phyloP scores from a whole-genome alignment of 352 stramenopile genomes.

The Pythium periplocum region DNA sequence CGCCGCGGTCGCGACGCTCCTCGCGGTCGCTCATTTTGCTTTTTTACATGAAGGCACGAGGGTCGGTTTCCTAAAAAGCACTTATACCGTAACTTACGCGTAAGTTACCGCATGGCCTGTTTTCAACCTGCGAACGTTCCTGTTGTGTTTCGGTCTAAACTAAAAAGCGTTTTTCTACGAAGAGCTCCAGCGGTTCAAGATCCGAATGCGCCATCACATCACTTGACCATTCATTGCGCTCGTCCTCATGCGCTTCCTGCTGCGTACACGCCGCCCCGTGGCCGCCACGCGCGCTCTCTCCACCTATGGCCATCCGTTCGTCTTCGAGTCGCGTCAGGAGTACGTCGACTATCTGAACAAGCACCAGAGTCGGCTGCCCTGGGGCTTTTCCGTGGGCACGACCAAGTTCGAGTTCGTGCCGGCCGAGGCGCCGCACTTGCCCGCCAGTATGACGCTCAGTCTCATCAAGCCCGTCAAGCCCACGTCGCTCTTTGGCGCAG shows the following conservation, averaged over 20 bases:
- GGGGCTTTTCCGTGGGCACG: constrained; percentile 82
- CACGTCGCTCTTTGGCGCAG: constrained; percentile 80
- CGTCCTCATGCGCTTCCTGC: constrained; percentile 11
- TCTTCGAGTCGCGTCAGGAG: constrained; percentile 78
- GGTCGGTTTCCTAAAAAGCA: too few relatives aligned
- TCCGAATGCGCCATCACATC: not conserved
- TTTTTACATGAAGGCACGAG: too few relatives aligned
- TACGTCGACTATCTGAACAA: constrained; percentile 72
- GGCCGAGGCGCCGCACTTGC: constrained; percentile 70
- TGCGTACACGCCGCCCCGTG: constrained; percentile 8
- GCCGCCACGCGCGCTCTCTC: constrained; percentile 29
- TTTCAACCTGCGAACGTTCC: too few relatives aligned
- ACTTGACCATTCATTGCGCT: constrained; percentile 5
- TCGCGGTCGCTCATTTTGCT: constrained; percentile 4
- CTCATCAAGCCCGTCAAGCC: constrained; percentile 84
- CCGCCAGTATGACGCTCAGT: constrained; percentile 83
- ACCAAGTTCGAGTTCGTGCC: constrained; percentile 82
- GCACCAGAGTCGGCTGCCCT: constrained; percentile 79
- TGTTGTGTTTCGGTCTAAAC: too few relatives aligned
- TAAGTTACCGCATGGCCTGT: too few relatives aligned
- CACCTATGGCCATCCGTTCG: constrained; percentile 52
- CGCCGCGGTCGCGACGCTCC: constrained; percentile 3
- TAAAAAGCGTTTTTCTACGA: constrained; percentile 1
- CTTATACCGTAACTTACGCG: too few relatives aligned
- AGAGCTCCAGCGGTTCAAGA: too few relatives aligned